These are phyloP conservation scores for Penicillium argentinense DNA, from an alignment of 495 filamentous ascomycete species.

Conservation along the genomic window DNA sequence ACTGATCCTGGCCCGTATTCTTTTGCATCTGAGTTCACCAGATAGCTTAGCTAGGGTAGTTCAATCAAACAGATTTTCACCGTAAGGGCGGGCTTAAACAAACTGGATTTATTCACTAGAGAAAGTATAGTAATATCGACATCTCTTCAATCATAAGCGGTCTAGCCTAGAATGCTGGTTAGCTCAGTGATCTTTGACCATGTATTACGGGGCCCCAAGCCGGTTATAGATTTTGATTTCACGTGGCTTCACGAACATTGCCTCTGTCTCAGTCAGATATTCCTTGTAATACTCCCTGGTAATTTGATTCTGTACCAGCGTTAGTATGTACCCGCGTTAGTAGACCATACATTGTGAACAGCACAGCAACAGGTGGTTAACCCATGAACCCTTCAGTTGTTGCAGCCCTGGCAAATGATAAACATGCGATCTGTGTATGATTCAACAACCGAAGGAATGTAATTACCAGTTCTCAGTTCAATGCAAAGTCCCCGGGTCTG, in stretches of 20 bases:
- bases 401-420: slow-evolving; percentile 27
- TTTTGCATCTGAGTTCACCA: no score
- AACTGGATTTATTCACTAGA: no score
- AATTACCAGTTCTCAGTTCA: slow-evolving; percentile 50
- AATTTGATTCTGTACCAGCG: slow-evolving; percentile 39
- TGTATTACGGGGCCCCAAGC: slow-evolving; percentile 31
- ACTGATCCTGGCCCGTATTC: slow-evolving; percentile 24
- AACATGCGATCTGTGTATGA: background rate
- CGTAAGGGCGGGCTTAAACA: slow-evolving; percentile 11
- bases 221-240: slow-evolving; percentile 38
- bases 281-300: slow-evolving; percentile 52
- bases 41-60: slow-evolving; percentile 26
- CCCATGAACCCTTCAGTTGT: slow-evolving; percentile 42
- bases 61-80: slow-evolving; percentile 14
- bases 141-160: no score
- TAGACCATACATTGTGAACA: no score
- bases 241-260: slow-evolving; percentile 49
- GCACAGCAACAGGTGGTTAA: no score
- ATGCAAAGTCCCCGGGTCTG: slow-evolving; percentile 42
- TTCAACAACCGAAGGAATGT: background rate
- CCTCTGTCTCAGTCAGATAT: slow-evolving; percentile 46
- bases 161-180: no score
- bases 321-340: slow-evolving; percentile 9
- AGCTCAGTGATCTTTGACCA: slow-evolving; percentile 22
- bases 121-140: no score